Evolutionary conservation across 768 basidiomycete species (phyloP).

Genomic region (Sarcomyxa edulis): DNA sequence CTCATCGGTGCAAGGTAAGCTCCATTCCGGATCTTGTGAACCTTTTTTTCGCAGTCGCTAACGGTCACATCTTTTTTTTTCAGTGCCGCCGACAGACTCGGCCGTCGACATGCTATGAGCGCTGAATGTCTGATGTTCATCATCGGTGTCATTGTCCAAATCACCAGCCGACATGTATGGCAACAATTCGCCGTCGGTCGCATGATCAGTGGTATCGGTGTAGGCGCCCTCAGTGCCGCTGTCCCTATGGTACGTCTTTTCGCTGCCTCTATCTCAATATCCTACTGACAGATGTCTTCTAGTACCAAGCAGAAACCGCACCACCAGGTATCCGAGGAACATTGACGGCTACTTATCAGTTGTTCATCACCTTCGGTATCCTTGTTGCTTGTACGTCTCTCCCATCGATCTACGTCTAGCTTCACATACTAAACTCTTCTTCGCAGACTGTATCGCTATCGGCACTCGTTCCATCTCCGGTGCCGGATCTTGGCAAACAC

Average conservation of each 20-base stretch:
- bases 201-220: slow-evolving; percentile 59
- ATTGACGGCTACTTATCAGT: slow-evolving; percentile 54
- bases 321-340: slow-evolving; percentile 70
- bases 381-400: slow-evolving; percentile 54
- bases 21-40: no score
- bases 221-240: slow-evolving; percentile 63
- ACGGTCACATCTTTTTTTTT: no score
- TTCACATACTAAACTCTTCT: slow-evolving; percentile 4
- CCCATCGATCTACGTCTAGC: slow-evolving; percentile 1
- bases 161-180: slow-evolving; percentile 47
- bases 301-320: slow-evolving; percentile 71
- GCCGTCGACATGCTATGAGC: slow-evolving; percentile 63
- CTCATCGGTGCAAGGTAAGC: slow-evolving; percentile 57
- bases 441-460: slow-evolving; percentile 57
- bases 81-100: slow-evolving; percentile 61
- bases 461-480: slow-evolving; percentile 48
- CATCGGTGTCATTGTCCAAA: slow-evolving; percentile 58
- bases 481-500: slow-evolving; percentile 54
- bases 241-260: slow-evolving; percentile 48
- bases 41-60: no score
- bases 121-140: slow-evolving; percentile 51
- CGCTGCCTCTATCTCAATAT: slow-evolving; percentile 2
- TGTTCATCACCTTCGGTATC: slow-evolving; percentile 70
- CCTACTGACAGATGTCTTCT: no score
- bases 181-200: slow-evolving; percentile 65